Evolutionary conservation across 2,329 filamentous ascomycete genomes (phyloP).

Genomic region (Arthrobotrys pseudoclavata): DNA sequence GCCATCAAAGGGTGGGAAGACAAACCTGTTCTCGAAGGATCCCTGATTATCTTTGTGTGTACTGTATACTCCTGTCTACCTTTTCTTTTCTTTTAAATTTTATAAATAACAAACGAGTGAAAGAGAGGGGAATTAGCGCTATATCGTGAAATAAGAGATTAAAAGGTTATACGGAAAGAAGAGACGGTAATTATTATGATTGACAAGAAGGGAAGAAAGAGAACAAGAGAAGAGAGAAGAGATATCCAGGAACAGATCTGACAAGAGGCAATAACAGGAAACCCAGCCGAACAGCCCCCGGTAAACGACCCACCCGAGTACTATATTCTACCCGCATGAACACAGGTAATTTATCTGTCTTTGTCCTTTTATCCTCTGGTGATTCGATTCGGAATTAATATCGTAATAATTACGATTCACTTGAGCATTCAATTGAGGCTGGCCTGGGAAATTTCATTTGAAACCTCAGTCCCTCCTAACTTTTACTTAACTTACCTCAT

Average conservation of each 20-base stretch:
- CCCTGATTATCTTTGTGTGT: no score
- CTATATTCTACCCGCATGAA: no score
- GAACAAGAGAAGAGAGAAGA: slow-evolving; percentile 23
- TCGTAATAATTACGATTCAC: not conserved
- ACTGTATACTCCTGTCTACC: not conserved
- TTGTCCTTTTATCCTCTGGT: slow-evolving; percentile 9
- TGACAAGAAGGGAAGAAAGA: not conserved
- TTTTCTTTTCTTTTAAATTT: not conserved
- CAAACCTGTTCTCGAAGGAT: slow-evolving; percentile 17
- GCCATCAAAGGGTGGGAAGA: slow-evolving; percentile 1
- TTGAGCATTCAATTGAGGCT: not conserved
- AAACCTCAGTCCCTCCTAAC: not conserved
- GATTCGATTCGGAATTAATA: not conserved
- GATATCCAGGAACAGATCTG: slow-evolving; percentile 6
- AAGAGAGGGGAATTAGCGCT: slow-evolving; percentile 6
- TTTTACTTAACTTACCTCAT: not conserved
- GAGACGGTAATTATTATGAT: not conserved
- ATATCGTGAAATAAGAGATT: slow-evolving; percentile 9
- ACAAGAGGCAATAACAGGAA: slow-evolving; percentile 1
- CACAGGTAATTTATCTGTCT: not conserved
- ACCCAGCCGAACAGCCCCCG: slow-evolving; percentile 44
- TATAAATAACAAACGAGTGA: not conserved
- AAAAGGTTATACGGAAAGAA: no score
- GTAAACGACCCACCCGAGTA: slow-evolving; percentile 4
- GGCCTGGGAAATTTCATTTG: slow-evolving; percentile 18